phyloP scores from a whole-genome alignment of 1,284 basidiomycete genomes.

The Cystobasidium slooffiae region DNA sequence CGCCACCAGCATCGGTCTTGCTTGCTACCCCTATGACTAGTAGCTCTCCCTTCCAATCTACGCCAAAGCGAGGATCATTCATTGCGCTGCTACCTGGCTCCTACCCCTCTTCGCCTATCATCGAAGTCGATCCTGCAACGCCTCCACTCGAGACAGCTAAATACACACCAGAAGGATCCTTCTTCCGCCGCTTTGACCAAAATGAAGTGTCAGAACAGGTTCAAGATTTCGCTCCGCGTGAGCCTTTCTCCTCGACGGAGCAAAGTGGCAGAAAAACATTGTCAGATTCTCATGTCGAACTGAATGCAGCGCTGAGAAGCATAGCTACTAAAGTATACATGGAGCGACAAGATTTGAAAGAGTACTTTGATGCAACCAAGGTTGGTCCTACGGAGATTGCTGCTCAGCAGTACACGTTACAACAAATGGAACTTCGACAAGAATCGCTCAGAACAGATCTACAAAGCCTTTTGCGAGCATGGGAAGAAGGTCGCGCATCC shows the following conservation, averaged over 20 bases:
- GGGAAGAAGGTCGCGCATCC: conserved; percentile 21
- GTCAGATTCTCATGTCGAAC: not conserved
- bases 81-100: conserved; percentile 29
- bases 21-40: conserved; percentile 27
- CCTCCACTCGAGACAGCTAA: not conserved
- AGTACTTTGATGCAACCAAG: not conserved
- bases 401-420: not conserved
- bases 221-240: conserved; percentile 26
- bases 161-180: not conserved
- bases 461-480: not conserved
- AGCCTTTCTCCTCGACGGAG: conserved; percentile 5
- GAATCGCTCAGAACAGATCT: conserved; percentile 21
- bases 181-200: not conserved
- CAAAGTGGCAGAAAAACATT: conserved; percentile 14
- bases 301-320: conserved; percentile 6
- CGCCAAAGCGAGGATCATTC: conserved; percentile 18
- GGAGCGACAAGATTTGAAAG: conserved; percentile 14
- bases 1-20: conserved; percentile 1
- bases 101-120: conserved; percentile 33
- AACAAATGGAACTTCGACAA: conserved; percentile 8
- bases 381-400: not conserved
- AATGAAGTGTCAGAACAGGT: not conserved
- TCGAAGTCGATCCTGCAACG: conserved; percentile 36
- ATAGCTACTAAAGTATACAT: conserved; percentile 29
- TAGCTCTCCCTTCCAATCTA: conserved; percentile 3